Conservation (phyloP, 257 asterid species). For the Capsicum rhomboideum region DNA sequence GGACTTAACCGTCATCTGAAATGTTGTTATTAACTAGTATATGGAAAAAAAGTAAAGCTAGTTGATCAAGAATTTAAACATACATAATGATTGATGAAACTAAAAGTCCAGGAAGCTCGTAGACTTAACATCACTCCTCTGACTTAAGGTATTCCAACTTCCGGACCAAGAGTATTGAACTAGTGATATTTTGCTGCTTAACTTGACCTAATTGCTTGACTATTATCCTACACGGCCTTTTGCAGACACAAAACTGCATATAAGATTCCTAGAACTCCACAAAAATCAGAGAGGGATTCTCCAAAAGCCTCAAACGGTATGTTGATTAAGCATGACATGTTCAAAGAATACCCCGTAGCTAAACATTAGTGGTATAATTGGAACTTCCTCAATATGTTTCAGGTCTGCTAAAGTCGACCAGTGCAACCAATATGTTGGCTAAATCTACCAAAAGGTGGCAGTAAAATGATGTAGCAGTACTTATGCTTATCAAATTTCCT, state of each 20-base stretch:
- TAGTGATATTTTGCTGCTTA: not conserved
- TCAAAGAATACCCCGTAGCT: not conserved
- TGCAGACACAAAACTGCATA: constrained; percentile 23
- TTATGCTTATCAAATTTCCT: not conserved
- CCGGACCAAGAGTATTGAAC: not conserved
- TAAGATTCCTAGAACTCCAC: constrained; percentile 20
- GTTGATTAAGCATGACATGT: not conserved
- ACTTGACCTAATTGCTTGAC: not conserved
- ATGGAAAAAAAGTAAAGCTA: not conserved
- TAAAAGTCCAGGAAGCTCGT: not conserved
- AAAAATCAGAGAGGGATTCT: constrained; percentile 21
- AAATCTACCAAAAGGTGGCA: constrained; percentile 28
- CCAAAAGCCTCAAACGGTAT: constrained; percentile 30
- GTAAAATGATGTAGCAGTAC: constrained; percentile 5
- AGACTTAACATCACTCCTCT: not conserved
- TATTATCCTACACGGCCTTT: not conserved
- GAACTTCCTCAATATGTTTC: constrained; percentile 4
- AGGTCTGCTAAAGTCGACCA: constrained; percentile 36
- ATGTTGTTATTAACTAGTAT: not conserved
- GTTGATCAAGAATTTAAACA: not conserved
- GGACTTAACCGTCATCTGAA: not conserved
- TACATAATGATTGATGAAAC: not conserved
- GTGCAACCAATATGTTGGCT: constrained; percentile 22
- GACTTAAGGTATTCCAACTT: not conserved
- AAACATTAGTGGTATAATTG: not conserved